Conservation (phyloP, 2,329 filamentous ascomycete genomes). For the Aurifilum marmelostoma region DNA sequence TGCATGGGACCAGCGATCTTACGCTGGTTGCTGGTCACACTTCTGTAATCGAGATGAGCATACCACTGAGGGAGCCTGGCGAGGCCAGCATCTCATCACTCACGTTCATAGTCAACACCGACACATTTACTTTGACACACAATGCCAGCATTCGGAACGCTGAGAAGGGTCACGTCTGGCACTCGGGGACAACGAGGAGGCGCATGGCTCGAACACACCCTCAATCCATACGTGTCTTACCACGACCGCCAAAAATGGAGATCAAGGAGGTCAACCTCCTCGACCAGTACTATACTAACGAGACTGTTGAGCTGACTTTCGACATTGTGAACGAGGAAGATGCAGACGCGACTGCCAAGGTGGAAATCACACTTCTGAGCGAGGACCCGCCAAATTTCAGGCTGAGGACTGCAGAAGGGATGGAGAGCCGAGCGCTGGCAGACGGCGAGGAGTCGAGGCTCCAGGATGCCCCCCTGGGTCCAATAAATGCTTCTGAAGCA, state of each 20-base stretch:
- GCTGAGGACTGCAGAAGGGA: constrained; percentile 43
- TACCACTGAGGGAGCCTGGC: constrained; percentile 81
- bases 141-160: constrained; percentile 56
- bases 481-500: constrained; percentile 51
- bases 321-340: constrained; percentile 82
- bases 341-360: constrained; percentile 70
- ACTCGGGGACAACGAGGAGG: constrained; percentile 47
- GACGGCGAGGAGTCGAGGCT: constrained; percentile 44
- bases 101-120: constrained; percentile 63
- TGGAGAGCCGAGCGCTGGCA: constrained; percentile 37
- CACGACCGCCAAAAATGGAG: constrained; percentile 90
- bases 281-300: constrained; percentile 83
- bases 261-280: constrained; percentile 66
- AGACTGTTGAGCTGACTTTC: constrained; percentile 70
- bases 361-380: constrained; percentile 71
- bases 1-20: constrained; percentile 63
- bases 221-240: constrained; percentile 71
- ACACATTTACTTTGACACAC: constrained; percentile 70
- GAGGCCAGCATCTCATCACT: constrained; percentile 69
- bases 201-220: constrained; percentile 53
- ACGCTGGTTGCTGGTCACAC: constrained; percentile 68
- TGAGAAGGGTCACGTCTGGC: constrained; percentile 53
- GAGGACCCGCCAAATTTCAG: constrained; percentile 52
- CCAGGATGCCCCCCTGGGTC: constrained; percentile 47
- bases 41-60: constrained; percentile 70